These are phyloP conservation scores for Silene coronaria DNA, from an alignment of 179 eudicot species.

Conservation along the genomic window DNA sequence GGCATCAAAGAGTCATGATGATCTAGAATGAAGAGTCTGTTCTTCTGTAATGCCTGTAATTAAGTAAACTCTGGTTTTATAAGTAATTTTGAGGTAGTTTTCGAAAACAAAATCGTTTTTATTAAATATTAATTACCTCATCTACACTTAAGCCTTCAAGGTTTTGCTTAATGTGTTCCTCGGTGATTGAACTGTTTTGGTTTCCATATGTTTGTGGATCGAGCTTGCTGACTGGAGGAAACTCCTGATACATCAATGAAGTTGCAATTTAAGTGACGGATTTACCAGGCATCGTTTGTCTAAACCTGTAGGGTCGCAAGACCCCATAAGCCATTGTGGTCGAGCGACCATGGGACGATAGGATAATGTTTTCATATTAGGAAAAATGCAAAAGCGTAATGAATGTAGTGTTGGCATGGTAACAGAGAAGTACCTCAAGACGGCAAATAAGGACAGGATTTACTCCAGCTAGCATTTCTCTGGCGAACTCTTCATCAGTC, in stretches of 20 bases:
- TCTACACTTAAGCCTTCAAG: constrained; percentile 37
- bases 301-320: too few relatives aligned
- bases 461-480: constrained; percentile 79
- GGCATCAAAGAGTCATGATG: constrained; percentile 68
- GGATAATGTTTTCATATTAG: too few relatives aligned
- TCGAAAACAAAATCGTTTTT: not conserved
- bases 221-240: constrained; percentile 64
- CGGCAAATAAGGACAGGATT: constrained; percentile 59
- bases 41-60: constrained; percentile 43
- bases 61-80: not conserved
- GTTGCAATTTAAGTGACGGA: too few relatives aligned
- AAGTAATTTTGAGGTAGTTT: not conserved
- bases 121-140: constrained; percentile 23
- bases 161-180: constrained; percentile 33
- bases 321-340: too few relatives aligned
- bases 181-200: constrained; percentile 46
- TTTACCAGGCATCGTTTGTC: too few relatives aligned
- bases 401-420: not conserved
- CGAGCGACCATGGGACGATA: too few relatives aligned
- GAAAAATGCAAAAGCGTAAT: too few relatives aligned
- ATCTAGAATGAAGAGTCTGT: constrained; percentile 50
- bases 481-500: constrained; percentile 85
- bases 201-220: constrained; percentile 45
- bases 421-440: constrained; percentile 38
- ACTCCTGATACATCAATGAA: constrained; percentile 35